These are phyloP conservation scores for Sporisorium iseilematis-ciliati DNA, from an alignment of 1,284 basidiomycete species.

Conservation along the genomic window DNA sequence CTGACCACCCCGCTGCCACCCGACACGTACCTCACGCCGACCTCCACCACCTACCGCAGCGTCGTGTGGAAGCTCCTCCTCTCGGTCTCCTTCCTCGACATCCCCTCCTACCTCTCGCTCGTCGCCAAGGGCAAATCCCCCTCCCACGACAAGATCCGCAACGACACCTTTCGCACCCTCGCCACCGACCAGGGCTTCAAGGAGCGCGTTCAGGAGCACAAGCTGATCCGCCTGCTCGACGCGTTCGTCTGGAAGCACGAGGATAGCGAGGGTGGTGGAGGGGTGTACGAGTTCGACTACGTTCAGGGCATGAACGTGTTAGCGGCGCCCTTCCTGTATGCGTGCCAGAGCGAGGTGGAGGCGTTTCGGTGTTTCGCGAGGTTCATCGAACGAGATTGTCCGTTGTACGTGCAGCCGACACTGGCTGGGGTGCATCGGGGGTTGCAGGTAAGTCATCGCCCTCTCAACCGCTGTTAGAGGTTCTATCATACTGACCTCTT, in stretches of 20 bases:
- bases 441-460: slow-evolving; percentile 77
- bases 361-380: slow-evolving; percentile 94
- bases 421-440: slow-evolving; percentile 93
- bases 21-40: slow-evolving; percentile 26
- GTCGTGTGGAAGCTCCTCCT: slow-evolving; percentile 64
- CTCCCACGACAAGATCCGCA: slow-evolving; percentile 71
- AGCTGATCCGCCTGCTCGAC: slow-evolving; percentile 93
- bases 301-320: slow-evolving; percentile 99
- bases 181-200: slow-evolving; percentile 96
- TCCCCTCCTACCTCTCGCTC: slow-evolving; percentile 50
- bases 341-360: slow-evolving; percentile 93
- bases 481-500: background rate
- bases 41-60: slow-evolving; percentile 35
- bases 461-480: background rate
- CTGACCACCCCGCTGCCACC: slow-evolving; percentile 40
- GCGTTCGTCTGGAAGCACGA: slow-evolving; percentile 93
- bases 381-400: slow-evolving; percentile 93
- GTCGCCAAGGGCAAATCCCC: slow-evolving; percentile 54
- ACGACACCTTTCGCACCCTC: slow-evolving; percentile 80
- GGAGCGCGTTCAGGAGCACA: slow-evolving; percentile 91
- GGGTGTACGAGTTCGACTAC: slow-evolving; percentile 81
- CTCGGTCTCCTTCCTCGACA: slow-evolving; percentile 35
- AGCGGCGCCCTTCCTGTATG: slow-evolving; percentile 95
- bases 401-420: slow-evolving; percentile 93
- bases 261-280: slow-evolving; percentile 73